Conservation (phyloP, 805 yeast genomes). For the Myxozyma monticola region DNA sequence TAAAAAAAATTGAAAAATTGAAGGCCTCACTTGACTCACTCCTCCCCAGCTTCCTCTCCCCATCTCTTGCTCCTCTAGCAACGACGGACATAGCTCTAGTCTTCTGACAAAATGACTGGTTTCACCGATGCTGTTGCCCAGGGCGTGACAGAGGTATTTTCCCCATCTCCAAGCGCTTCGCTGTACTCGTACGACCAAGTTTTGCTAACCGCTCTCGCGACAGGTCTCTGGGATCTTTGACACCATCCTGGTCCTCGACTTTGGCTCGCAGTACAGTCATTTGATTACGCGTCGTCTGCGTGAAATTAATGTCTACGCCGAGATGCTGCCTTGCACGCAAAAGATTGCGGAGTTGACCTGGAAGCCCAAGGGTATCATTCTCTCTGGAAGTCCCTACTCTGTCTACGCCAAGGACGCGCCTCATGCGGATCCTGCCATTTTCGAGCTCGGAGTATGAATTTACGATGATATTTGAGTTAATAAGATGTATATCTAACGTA, state of each 20-base stretch:
- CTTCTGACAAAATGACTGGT: conserved; percentile 15
- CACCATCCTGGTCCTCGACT: conserved; percentile 95
- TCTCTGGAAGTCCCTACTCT: conserved; percentile 97
- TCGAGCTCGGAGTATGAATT: conserved; percentile 65
- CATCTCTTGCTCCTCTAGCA: too few species aligned
- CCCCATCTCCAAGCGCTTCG: background rate
- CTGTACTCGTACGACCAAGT: background rate
- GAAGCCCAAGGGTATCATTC: conserved; percentile 94
- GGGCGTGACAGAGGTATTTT: conserved; percentile 21
- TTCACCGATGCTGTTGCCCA: conserved; percentile 9
- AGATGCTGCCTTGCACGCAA: conserved; percentile 99
- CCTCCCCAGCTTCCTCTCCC: too few species aligned
- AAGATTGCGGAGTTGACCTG: conserved; percentile 87
- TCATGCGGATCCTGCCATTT: conserved; percentile 92
- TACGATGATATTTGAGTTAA: background rate
- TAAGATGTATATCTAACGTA: background rate
- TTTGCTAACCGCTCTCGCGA: background rate
- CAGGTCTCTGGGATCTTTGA: conserved; percentile 87
- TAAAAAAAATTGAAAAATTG: too few species aligned
- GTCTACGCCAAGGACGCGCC: conserved; percentile 95
- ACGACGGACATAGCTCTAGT: too few species aligned
- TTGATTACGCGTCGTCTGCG: conserved; percentile 94
- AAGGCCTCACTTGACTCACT: too few species aligned
- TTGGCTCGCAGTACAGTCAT: conserved; percentile 98
- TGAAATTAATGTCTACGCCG: conserved; percentile 97